Evolutionary conservation across 305 asterid species (phyloP).

Genomic region (Coffea humblotiana): DNA sequence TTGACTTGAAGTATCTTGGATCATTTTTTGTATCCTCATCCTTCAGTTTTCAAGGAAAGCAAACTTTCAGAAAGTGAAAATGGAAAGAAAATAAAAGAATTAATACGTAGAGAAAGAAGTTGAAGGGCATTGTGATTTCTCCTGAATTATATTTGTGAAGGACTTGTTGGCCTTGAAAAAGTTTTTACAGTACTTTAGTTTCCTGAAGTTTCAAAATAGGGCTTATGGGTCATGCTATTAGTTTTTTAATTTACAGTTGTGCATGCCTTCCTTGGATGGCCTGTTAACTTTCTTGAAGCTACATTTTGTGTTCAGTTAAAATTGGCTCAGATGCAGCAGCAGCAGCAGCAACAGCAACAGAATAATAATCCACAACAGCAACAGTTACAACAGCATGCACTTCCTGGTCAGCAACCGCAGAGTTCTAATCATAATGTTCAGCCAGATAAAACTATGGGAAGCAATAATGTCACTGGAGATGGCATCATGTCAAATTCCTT

Average conservation of each 20-base stretch:
- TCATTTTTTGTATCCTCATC: neutral
- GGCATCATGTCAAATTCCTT: conserved; percentile 87
- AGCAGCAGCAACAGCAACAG: conserved; percentile 47
- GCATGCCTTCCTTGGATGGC: neutral
- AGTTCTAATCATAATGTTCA: conserved; percentile 49
- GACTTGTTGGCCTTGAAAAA: neutral
- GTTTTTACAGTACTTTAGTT: neutral
- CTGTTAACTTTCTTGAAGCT: conserved; percentile 7
- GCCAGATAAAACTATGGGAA: conserved; percentile 63
- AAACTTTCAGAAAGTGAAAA: neutral
- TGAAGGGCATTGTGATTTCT: neutral
- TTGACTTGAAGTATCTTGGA: neutral
- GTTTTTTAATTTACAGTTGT: neutral
- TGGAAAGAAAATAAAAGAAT: too few relatives aligned
- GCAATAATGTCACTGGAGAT: conserved; percentile 70
- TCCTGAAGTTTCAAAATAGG: neutral
- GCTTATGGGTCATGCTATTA: neutral
- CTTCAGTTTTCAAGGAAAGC: neutral
- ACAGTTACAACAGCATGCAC: conserved; percentile 58
- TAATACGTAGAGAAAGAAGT: neutral
- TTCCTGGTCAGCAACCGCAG: conserved; percentile 52
- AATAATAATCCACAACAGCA: conserved; percentile 52
- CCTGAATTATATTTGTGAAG: neutral
- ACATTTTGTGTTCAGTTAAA: conserved; percentile 56
- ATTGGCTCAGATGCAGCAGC: conserved; percentile 48